A percentile compares a stretch with the other conserved stretches of the same genome.
These are phyloP conservation scores for Amoebophrya sp. DNA, from an alignment of 169 alveolate species.

Conservation along the genomic window DNA sequence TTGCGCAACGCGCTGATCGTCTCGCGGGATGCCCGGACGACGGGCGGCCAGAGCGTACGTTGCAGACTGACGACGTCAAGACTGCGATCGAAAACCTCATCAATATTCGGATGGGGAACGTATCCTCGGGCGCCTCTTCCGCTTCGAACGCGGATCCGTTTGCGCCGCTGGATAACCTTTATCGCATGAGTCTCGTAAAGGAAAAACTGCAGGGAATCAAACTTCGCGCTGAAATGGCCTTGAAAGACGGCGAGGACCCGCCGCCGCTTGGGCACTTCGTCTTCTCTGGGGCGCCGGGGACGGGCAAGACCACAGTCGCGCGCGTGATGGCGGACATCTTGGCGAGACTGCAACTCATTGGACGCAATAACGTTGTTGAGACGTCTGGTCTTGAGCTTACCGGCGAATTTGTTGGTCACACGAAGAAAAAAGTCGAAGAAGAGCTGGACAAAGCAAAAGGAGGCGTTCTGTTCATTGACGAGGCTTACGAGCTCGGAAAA, in stretches of 20 bases:
- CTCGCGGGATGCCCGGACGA: no score
- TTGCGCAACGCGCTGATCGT: no score
- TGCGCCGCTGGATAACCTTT: conserved; percentile 35
- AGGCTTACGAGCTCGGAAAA: conserved; percentile 43
- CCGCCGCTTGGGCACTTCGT: conserved; percentile 42
- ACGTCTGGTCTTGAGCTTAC: conserved; percentile 38
- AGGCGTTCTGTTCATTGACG: conserved; percentile 43
- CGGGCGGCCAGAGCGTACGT: no score
- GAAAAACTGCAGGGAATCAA: no score
- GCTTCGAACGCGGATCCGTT: conserved; percentile 40
- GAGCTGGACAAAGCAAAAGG: conserved; percentile 39
- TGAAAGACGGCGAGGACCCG: conserved; percentile 38
- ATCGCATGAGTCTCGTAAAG: conserved; percentile 39
- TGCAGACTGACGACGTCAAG: no score
- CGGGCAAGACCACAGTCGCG: conserved; percentile 44
- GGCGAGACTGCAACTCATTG: conserved; percentile 30
- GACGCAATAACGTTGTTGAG: conserved; percentile 23
- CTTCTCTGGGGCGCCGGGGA: conserved; percentile 42
- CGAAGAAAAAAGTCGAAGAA: conserved; percentile 39
- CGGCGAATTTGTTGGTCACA: conserved; percentile 40
- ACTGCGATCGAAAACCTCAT: no score
- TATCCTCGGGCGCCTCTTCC: no score
- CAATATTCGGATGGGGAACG: no score
- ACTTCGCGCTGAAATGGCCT: no score
- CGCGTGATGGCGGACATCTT: conserved; percentile 38